These are phyloP conservation scores for Neophaeococcomyces mojaviensis DNA, from an alignment of 2,329 filamentous ascomycete species.

Conservation along the genomic window DNA sequence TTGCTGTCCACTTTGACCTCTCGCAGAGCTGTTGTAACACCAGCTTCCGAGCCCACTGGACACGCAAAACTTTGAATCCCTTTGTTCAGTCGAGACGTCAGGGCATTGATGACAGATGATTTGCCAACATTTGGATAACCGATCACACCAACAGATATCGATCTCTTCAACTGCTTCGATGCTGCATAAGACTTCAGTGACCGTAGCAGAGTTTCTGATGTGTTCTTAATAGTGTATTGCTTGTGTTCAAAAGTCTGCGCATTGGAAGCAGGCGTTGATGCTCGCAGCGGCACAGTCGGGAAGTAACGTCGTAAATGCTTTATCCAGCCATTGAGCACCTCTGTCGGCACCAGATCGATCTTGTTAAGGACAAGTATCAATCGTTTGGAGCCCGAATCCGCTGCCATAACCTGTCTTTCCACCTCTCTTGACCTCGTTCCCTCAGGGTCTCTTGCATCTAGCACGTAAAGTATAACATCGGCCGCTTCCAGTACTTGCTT, in stretches of 20 bases:
- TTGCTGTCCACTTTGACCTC: conserved; percentile 93
- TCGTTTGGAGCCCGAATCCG: conserved; percentile 72
- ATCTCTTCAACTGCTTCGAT: conserved; percentile 74
- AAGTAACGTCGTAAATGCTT: conserved; percentile 78
- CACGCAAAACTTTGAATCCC: conserved; percentile 59
- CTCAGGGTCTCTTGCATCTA: conserved; percentile 84
- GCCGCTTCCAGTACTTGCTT: conserved; percentile 84
- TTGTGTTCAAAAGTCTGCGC: conserved; percentile 90
- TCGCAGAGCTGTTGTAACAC: conserved; percentile 80
- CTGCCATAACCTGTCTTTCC: conserved; percentile 85
- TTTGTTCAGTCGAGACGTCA: conserved; percentile 66
- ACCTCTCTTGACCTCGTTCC: conserved; percentile 85
- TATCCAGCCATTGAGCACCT: conserved; percentile 78
- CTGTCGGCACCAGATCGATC: conserved; percentile 79
- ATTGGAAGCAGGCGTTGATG: conserved; percentile 72
- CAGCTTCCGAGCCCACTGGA: conserved; percentile 83
- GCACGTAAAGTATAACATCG: conserved; percentile 88
- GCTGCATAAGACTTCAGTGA: conserved; percentile 85
- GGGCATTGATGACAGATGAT: conserved; percentile 90
- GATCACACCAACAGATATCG: conserved; percentile 85
- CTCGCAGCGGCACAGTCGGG: conserved; percentile 81
- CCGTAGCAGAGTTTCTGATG: conserved; percentile 75
- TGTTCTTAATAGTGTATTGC: conserved; percentile 77
- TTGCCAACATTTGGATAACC: conserved; percentile 96
- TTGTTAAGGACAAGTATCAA: conserved; percentile 92